Percentiles rank a stretch among this genome's conserved stretches.
phyloP scores from a whole-genome alignment of 2,329 filamentous ascomycete genomes.

The Lizonia empirigonia region DNA sequence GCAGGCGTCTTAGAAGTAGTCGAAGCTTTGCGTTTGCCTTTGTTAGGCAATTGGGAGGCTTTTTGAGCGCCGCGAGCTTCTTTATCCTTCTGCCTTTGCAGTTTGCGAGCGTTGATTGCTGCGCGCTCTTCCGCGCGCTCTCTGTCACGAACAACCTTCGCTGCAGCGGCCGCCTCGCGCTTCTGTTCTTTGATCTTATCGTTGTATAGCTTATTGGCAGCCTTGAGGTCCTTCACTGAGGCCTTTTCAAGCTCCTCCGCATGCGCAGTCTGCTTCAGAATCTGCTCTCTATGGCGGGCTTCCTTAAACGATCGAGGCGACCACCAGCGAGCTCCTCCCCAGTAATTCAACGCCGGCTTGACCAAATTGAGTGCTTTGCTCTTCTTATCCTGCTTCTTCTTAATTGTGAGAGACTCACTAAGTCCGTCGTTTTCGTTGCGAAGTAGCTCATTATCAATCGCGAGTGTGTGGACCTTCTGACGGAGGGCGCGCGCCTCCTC shows the following conservation, averaged over 20 bases:
- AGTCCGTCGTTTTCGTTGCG: not conserved
- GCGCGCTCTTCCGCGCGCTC: not conserved
- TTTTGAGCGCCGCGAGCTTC: not conserved
- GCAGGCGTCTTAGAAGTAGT: too few species aligned
- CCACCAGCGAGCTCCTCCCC: not conserved
- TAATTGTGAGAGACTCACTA: not conserved
- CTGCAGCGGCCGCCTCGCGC: not conserved
- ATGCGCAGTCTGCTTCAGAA: not conserved
- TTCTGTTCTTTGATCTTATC: not conserved
- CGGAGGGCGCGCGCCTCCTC: not conserved
- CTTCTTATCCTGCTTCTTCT: slow-evolving; percentile 2
- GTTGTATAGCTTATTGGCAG: not conserved
- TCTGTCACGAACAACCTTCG: too few species aligned
- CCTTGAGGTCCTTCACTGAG: too few species aligned
- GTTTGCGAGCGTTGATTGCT: not conserved
- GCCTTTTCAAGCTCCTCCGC: not conserved
- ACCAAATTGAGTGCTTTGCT: not conserved
- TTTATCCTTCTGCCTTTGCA: not conserved
- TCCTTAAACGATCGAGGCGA: not conserved
- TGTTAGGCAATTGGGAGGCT: not conserved
- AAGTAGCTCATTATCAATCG: not conserved
- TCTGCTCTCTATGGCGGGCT: not conserved
- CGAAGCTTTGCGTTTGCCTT: not conserved
- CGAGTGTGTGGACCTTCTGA: not conserved
- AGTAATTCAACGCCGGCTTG: not conserved